Conservation (phyloP, 352 stramenopile genomes). For the Proteromonas lacertae region DNA sequence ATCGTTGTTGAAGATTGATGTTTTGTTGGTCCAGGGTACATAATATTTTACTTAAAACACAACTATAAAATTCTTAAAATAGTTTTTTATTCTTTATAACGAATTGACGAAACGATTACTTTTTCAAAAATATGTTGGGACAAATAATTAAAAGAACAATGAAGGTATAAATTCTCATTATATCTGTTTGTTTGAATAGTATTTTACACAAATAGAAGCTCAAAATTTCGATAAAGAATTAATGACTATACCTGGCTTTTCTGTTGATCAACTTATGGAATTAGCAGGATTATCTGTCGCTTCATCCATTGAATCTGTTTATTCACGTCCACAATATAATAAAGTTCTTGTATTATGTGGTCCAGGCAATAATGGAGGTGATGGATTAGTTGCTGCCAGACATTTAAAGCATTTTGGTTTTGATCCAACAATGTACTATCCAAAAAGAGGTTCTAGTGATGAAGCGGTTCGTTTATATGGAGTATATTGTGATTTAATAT, state of each 20-base stretch:
- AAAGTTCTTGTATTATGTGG: conserved; percentile 62
- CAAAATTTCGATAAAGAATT: conserved; percentile 37
- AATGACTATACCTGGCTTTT: conserved; percentile 48
- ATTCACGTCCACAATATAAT: conserved; percentile 5
- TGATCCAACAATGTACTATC: conserved; percentile 58
- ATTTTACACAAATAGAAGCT: conserved; percentile 8
- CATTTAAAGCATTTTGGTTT: conserved; percentile 91
- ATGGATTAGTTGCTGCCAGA: conserved; percentile 81
- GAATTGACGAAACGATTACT: neutral
- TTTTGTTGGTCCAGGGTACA: too few relatives aligned
- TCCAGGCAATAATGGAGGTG: conserved; percentile 92
- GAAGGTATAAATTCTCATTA: neutral
- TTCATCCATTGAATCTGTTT: conserved; percentile 21
- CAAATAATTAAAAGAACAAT: neutral
- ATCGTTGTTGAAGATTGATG: too few relatives aligned
- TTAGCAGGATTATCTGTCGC: conserved; percentile 74
- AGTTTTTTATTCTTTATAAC: neutral
- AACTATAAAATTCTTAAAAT: neutral
- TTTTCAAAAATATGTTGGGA: neutral
- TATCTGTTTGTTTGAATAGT: neutral
- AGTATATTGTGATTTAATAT: conserved; percentile 6
- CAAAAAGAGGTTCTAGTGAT: conserved; percentile 46
- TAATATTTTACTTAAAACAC: neutral
- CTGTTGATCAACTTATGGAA: conserved; percentile 92
- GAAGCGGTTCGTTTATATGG: too few relatives aligned